phyloP scores from a whole-genome alignment of 441 rosid species.

The Biscutella auriculata region DNA sequence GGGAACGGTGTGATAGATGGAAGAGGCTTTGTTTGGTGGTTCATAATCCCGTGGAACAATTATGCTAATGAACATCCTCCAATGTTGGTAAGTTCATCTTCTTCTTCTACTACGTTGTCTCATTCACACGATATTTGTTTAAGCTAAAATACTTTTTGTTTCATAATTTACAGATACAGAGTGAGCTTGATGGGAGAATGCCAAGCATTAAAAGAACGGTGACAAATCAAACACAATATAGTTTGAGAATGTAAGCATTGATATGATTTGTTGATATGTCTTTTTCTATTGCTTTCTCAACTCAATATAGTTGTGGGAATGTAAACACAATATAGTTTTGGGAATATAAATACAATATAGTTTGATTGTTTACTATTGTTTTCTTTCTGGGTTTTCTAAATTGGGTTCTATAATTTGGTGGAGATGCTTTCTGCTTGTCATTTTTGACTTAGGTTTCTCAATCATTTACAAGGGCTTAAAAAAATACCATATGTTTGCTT shows the following conservation, averaged over 20 bases:
- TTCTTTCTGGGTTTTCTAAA: constrained; percentile 9
- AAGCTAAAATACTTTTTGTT: constrained; percentile 10
- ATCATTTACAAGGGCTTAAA: constrained; percentile 3
- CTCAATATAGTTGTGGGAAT: too few species aligned
- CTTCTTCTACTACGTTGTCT: not conserved
- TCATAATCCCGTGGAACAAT: constrained; percentile 49
- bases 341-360: too few species aligned
- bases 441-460: constrained; percentile 16
- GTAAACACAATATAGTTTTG: too few species aligned
- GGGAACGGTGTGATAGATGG: constrained; percentile 74
- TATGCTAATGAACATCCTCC: constrained; percentile 40
- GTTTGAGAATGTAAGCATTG: not conserved
- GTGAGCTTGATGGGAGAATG: constrained; percentile 53
- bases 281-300: too few species aligned
- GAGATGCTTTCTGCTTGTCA: constrained; percentile 31
- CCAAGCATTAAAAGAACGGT: constrained; percentile 90
- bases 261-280: too few species aligned
- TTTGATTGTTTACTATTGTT: too few species aligned
- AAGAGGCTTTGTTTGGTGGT: constrained; percentile 95
- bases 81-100: constrained; percentile 45
- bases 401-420: constrained; percentile 14
- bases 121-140: too few species aligned
- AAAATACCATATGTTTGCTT: constrained; percentile 33
- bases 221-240: constrained; percentile 17
- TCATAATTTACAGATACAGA: constrained; percentile 39